Base-by-base conservation (phyloP, 805 yeast species). In the Hanseniaspora clermontiae region DNA sequence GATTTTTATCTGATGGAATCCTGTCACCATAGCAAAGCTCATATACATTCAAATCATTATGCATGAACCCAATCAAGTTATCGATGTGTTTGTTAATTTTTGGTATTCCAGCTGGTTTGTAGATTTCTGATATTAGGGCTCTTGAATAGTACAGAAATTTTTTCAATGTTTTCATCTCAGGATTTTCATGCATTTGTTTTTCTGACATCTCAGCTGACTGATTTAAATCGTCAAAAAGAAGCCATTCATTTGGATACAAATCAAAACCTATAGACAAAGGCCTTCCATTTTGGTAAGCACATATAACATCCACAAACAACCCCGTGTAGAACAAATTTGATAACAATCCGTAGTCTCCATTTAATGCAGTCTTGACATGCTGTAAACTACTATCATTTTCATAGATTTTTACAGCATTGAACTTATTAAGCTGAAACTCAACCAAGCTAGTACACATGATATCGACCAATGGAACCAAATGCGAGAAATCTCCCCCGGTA, bases 271-370 rank as follows among this genome's bases (percentile, higher is more conserved):
- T 55, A 46, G 57, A 49, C 31, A 64, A 39, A 2, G 65, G 62
- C 6, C 58, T 58, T 0, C 72, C 72, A 20, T 61, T 60, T 36
- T 62, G 62, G 29, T 62, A 60, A 1, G 71, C 58, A 1, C 60
- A 45, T 4, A 57, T 58, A 36, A 63, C 59, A 59, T 69, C 72
- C 9, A 59, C 46, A 40, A 58, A 62, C 11, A 66, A 29, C 1
- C 63, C 59, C 64, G 65, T 61, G 19, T 61, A 59, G 66, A 69
- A 68, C n/a, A 66, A 24, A 20, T 61, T 62, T 49, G 64, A 61
- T 12, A 69, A 17, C 3, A 63, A 46, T 14, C 57, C 56, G 17
- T 62, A 12, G 36, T 58, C 59, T 8, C 70, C 70, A 4, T 63
- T 59, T 3, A 56, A 20, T 9, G 34, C n/a, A 46, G 20, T 12